Evolutionary conservation across 495 filamentous ascomycete species (phyloP), one percentile per base, ranked within the genome.

Genomic region (Bathelium albidoporum): DNA sequence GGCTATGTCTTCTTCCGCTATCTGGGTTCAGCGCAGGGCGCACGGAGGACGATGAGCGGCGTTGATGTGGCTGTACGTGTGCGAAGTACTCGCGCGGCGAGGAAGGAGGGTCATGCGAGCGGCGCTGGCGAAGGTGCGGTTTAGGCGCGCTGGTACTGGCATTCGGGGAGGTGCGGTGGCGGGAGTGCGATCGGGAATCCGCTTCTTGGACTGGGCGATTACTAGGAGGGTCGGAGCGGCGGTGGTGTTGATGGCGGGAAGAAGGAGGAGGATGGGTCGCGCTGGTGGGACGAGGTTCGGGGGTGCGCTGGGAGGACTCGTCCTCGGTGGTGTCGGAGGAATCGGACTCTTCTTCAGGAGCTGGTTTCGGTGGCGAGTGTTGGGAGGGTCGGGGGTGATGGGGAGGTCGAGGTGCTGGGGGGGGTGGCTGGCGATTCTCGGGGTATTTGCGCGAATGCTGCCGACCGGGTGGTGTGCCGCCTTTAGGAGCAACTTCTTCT

Each of bases 91-190:
- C 28, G 55, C 34, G 31, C 11, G 32, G 44, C 18, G 62, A 68
- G 11, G 68, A 68, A 18, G 74, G 68, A 1, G 72, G 73, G 16
- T 75, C 73, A 59, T 73, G 71, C 63, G 66, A 70, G 16, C 69
- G 62, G 12, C 66, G 62, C 26, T 73, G 72, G 11, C 70, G 58
- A 24, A 74, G 68, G 10, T 45, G n/a, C 0, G 61, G 32, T 31
- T 68, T 64, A n/a, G 34, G 58, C 10, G 49, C 26, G 49, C n/a
- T 29, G 24, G 49, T 29, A 22, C 60, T 24, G 34, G 34, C n/a
- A n/a, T n/a, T 39, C 14, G 34, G 34, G 14, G 34, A 39, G 5
- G 34, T 39, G 34, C 34, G 34, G 34, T 14, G 34, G 34, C 14
- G 34, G 14, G 34, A 14, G 5, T 39, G 5, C 5, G 34, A 14